Percentiles rank a stretch among this genome's conserved stretches.
Evolutionary conservation across 257 asterid species (phyloP).

Genomic region (Ehretia macrophylla): DNA sequence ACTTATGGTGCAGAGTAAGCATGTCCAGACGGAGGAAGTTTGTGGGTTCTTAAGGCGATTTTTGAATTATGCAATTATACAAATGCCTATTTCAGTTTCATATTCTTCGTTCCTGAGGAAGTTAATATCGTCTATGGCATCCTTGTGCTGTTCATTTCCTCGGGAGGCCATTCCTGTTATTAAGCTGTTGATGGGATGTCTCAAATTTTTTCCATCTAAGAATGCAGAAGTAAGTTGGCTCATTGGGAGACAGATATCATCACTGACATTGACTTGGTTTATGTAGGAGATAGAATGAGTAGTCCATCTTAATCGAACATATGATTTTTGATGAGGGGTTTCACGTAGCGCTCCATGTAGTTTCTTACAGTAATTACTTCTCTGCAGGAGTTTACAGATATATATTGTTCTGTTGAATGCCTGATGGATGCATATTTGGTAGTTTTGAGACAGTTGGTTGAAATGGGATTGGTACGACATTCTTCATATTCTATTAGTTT

Average conservation of each 20-base stretch:
- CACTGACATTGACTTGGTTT: not conserved
- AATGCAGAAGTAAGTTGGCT: constrained; percentile 65
- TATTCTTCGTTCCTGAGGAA: constrained; percentile 41
- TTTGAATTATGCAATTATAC: constrained; percentile 60
- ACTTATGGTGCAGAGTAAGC: constrained; percentile 60
- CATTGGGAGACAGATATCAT: constrained; percentile 1
- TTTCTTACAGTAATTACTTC: not conserved
- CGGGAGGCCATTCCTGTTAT: constrained; percentile 63
- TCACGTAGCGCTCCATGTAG: not conserved
- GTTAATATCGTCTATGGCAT: constrained; percentile 61
- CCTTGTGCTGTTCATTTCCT: constrained; percentile 70
- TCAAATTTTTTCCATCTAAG: constrained; percentile 55
- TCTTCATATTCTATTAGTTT: no score
- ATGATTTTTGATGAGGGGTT: constrained; percentile 6
- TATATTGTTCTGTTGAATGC: constrained; percentile 48
- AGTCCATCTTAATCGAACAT: constrained; percentile 12
- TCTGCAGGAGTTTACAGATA: constrained; percentile 53
- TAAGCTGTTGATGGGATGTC: constrained; percentile 52
- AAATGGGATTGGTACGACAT: constrained; percentile 53
- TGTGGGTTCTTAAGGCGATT: constrained; percentile 85
- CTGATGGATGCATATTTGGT: constrained; percentile 67
- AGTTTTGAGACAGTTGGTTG: constrained; percentile 66
- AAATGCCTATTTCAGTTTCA: constrained; percentile 34
- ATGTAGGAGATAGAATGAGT: not conserved
- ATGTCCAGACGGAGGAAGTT: constrained; percentile 56